These are phyloP conservation scores for Yamadazyma endophytica DNA, from an alignment of 805 yeast genomes.

Conservation along the genomic window DNA sequence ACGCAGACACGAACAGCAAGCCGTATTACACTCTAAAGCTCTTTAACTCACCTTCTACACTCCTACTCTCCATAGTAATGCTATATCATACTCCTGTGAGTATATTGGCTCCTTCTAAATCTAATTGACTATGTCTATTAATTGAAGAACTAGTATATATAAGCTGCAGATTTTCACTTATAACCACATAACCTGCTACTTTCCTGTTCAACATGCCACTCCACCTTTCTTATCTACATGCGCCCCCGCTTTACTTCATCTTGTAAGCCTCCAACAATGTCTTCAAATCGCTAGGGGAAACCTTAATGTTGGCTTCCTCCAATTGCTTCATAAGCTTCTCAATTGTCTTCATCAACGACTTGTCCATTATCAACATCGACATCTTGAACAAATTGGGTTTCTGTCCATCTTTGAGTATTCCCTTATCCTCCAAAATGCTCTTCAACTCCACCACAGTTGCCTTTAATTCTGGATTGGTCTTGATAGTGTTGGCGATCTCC, in stretches of 20 bases:
- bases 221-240: not conserved
- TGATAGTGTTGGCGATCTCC: constrained; percentile 6
- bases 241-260: not conserved
- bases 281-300: constrained; percentile 27
- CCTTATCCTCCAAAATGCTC: constrained; percentile 25
- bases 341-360: constrained; percentile 28
- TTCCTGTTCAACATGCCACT: not conserved
- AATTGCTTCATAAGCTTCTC: constrained; percentile 24
- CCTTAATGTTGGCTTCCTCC: constrained; percentile 26
- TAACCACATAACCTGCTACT: not conserved
- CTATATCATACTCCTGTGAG: too few relatives aligned
- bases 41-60: too few relatives aligned
- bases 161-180: too few relatives aligned
- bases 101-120: too few relatives aligned
- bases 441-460: constrained; percentile 28
- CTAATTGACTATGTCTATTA: too few relatives aligned
- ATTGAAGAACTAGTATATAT: too few relatives aligned
- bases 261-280: constrained; percentile 4
- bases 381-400: constrained; percentile 33
- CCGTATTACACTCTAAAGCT: too few relatives aligned
- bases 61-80: too few relatives aligned
- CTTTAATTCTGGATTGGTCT: constrained; percentile 25
- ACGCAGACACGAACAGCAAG: too few relatives aligned
- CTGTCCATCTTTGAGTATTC: constrained; percentile 26
- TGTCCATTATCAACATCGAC: constrained; percentile 33